Evolutionary conservation across 163 green algal species (phyloP).

Genomic region (Coccomyxa subellipsoidea): DNA sequence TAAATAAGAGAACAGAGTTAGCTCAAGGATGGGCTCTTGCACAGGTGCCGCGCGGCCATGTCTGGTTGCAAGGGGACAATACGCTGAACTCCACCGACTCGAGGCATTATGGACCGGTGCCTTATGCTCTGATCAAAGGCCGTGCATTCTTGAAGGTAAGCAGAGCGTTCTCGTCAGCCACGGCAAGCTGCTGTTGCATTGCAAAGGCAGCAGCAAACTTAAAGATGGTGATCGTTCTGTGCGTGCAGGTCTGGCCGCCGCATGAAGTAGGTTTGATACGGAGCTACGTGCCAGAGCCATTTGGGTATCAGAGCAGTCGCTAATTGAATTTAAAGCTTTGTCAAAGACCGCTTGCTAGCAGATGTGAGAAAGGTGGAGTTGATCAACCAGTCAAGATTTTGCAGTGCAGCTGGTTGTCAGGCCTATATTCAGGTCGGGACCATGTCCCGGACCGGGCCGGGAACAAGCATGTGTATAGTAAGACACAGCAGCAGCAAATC

Average conservation of each 20-base stretch:
- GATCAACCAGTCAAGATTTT: no score
- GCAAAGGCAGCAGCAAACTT: not conserved
- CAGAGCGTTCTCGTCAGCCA: not conserved
- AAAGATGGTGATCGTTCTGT: not conserved
- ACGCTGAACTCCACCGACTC: slow-evolving; percentile 72
- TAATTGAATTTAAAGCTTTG: not conserved
- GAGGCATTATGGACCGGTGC: slow-evolving; percentile 74
- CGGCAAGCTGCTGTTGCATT: not conserved
- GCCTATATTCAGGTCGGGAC: not conserved
- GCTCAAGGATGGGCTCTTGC: not conserved
- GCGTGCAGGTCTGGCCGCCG: not conserved
- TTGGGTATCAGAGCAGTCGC: not conserved
- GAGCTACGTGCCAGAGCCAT: not conserved
- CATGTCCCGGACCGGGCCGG: no score
- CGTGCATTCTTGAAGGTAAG: slow-evolving; percentile 62
- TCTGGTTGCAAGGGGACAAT: slow-evolving; percentile 86
- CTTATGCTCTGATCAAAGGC: slow-evolving; percentile 59
- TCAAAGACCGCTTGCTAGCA: no score
- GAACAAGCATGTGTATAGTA: no score
- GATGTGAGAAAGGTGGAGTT: no score
- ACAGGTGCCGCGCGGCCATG: slow-evolving; percentile 63
- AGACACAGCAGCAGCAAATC: no score
- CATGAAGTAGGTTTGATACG: not conserved
- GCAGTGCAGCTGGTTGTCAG: no score
- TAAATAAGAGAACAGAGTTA: not conserved